phyloP scores from a whole-genome alignment of 2,329 filamentous ascomycete genomes.

The Penicillium sp. region DNA sequence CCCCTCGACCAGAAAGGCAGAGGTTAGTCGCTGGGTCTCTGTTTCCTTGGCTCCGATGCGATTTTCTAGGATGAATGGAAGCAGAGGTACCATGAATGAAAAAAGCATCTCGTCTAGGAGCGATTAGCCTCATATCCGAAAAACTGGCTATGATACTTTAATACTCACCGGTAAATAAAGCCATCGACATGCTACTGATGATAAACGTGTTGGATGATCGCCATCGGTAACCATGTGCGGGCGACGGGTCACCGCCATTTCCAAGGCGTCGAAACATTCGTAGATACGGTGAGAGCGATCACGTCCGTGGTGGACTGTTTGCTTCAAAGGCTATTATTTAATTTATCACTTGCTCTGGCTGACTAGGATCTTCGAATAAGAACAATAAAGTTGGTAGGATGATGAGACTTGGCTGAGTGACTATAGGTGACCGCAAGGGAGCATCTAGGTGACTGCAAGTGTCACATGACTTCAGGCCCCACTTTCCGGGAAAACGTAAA shows the following conservation, averaged over 20 bases:
- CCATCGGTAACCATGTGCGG: constrained; percentile 12
- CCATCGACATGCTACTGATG: constrained; percentile 15
- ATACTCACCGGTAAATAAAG: constrained; percentile 19
- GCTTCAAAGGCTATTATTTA: too few species aligned
- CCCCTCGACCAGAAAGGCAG: constrained; percentile 20
- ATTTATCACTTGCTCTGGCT: too few species aligned
- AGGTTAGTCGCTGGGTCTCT: constrained; percentile 15
- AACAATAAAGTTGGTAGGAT: too few species aligned
- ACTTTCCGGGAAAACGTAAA: too few species aligned
- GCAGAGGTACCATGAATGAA: constrained; percentile 21
- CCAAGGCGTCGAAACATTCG: neutral
- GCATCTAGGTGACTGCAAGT: too few species aligned
- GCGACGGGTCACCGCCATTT: neutral
- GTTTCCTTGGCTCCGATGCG: constrained; percentile 13
- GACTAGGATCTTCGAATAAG: too few species aligned
- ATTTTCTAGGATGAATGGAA: constrained; percentile 18
- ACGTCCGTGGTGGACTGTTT: too few species aligned
- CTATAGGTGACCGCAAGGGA: too few species aligned
- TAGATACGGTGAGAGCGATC: neutral
- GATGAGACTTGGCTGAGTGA: too few species aligned
- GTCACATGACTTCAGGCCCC: too few species aligned
- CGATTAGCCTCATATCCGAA: neutral
- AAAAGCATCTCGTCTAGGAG: constrained; percentile 20
- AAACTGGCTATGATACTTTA: too few species aligned
- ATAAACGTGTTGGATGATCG: constrained; percentile 21